A percentile compares a stretch with the other conserved stretches of the same genome.
These are phyloP conservation scores for Backusella luteola DNA, from an alignment of 192 early-diverging fungal genomes.

Conservation along the genomic window DNA sequence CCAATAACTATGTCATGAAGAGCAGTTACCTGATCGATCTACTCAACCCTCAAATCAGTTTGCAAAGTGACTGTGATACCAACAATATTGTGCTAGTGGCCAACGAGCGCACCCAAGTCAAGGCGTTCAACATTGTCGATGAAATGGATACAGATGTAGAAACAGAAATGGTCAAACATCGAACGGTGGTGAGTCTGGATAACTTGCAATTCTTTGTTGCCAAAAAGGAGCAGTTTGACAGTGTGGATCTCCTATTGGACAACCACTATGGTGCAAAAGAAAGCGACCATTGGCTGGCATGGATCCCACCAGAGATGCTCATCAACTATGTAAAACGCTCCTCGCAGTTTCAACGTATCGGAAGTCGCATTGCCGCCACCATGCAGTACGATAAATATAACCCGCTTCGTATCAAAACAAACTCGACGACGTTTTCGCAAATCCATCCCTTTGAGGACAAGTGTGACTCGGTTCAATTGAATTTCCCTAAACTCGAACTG, in stretches of 20 bases:
- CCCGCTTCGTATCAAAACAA: slow-evolving; percentile 59
- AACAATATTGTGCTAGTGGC: slow-evolving; percentile 54
- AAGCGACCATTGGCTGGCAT: slow-evolving; percentile 57
- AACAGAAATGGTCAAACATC: slow-evolving; percentile 54
- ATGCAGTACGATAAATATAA: slow-evolving; percentile 69
- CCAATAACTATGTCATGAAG: slow-evolving; percentile 50
- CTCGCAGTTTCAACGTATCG: slow-evolving; percentile 57
- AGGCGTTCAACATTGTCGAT: slow-evolving; percentile 57
- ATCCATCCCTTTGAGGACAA: slow-evolving; percentile 51
- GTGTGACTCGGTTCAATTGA: slow-evolving; percentile 64
- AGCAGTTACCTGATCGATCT: slow-evolving; percentile 59
- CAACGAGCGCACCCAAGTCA: slow-evolving; percentile 59
- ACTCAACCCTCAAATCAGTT: slow-evolving; percentile 72
- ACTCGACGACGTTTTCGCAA: slow-evolving; percentile 17
- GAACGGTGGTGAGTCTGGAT: slow-evolving; percentile 60
- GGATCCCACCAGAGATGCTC: slow-evolving; percentile 72
- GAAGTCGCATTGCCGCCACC: slow-evolving; percentile 52
- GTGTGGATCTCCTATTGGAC: slow-evolving; percentile 37
- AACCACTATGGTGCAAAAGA: slow-evolving; percentile 48
- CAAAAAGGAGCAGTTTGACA: slow-evolving; percentile 44
- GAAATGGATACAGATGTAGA: slow-evolving; percentile 38
- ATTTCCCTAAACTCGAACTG: slow-evolving; percentile 72
- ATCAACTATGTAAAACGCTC: slow-evolving; percentile 46
- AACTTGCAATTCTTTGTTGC: slow-evolving; percentile 66
- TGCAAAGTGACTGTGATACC: slow-evolving; percentile 54